These are phyloP conservation scores for Manihot esculenta DNA, from an alignment of 441 rosid genomes.

Conservation along the genomic window DNA sequence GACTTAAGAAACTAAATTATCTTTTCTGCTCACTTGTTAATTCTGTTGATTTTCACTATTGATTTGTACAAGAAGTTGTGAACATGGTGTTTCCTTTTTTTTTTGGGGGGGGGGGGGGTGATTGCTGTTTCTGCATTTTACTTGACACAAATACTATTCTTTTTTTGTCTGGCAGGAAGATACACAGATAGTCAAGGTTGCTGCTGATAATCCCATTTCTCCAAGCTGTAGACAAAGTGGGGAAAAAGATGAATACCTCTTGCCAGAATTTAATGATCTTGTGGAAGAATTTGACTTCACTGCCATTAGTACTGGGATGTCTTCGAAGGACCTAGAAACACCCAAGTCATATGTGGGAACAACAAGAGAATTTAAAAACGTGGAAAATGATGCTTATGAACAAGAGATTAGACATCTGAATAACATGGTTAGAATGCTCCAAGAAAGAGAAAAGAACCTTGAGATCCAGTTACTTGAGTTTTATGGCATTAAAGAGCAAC, in stretches of 20 bases:
- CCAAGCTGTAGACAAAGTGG: conserved; percentile 34
- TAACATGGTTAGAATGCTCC: conserved; percentile 51
- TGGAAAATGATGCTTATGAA: conserved; percentile 48
- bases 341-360: conserved; percentile 35
- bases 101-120: no score
- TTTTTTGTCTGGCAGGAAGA: conserved; percentile 38
- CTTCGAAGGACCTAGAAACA: conserved; percentile 33
- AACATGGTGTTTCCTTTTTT: background rate
- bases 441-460: conserved; percentile 69
- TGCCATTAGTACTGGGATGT: conserved; percentile 18
- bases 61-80: background rate
- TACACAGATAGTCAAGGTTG: conserved; percentile 20
- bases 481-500: conserved; percentile 87
- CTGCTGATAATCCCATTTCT: conserved; percentile 35
- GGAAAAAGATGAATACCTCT: conserved; percentile 50
- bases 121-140: conserved; percentile 1
- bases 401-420: conserved; percentile 61
- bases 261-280: conserved; percentile 54
- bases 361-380: conserved; percentile 38
- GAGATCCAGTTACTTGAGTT: conserved; percentile 77
- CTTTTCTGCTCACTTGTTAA: background rate
- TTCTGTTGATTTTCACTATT: background rate
- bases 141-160: background rate
- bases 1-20: background rate
- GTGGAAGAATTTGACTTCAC: conserved; percentile 42